Base-by-base conservation (phyloP, 108 stramenopile genomes). In the Cyclotella baltica region DNA sequence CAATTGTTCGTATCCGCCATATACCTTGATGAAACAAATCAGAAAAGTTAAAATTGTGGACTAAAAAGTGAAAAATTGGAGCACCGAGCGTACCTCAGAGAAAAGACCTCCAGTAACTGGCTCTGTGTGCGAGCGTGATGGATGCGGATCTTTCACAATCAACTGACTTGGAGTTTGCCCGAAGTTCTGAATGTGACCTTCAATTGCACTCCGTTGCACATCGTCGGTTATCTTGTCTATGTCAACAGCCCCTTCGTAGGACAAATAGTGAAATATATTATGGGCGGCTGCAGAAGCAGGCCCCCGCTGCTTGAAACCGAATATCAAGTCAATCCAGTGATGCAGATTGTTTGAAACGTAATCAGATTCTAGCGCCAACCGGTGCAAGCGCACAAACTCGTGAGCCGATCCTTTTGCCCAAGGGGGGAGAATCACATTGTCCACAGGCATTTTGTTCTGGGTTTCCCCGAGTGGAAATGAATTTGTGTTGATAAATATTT, bases 161-260 rank as follows among this genome's bases (percentile, higher is more conserved):
- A 99, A 74, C 73, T 98, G 99, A 83, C 88, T 79, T 18, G 99
- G 99, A 0, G 96, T 97, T 85, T 98, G 98, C 3, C 99, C 99
- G 81, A 98, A 99, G 77, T 98, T 96, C 55, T 90, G 87, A 50
- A 98, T 98, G 50, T 98, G 98, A 35, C 92, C 89, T 81, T 97
- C 96, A 40, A 93, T 93, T 23, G 97, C 97, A 30, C 72, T 70
- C 19, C 92, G 76, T 43, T 93, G 89, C 29, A 94, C 52, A 1
- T 93, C 93, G 81, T 98, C 96, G 16, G 86, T 86, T 47, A 99
- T 97, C 75, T 89, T 92, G 53, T 97, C 92, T 19, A 98, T 74
- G 66, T 99, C 98, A 15, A 99, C 97, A 18, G 95, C 88, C n/a
- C 97, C 98, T 86, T 98, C 98, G 75, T 99, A 99, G 10, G 95